Evolutionary conservation across 164 flowering plant genomes (phyloP).

Genomic region (Chimonanthus salicifolius): DNA sequence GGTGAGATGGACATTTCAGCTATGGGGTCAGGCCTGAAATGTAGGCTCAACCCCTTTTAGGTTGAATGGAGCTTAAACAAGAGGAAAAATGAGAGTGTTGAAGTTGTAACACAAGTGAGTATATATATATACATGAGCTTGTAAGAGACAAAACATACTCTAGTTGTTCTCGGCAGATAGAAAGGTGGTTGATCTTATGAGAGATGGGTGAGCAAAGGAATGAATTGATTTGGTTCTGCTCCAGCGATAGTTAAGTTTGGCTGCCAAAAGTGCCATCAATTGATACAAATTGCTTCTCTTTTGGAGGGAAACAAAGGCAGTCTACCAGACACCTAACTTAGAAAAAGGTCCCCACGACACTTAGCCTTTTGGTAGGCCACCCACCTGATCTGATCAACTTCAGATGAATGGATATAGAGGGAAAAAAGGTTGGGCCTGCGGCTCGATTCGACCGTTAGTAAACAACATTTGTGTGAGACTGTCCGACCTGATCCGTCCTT

Average conservation of each 20-base stretch:
- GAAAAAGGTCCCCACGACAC: background rate
- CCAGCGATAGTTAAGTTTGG: constrained; percentile 3
- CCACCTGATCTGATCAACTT: background rate
- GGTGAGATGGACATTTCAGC: background rate
- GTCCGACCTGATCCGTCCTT: background rate
- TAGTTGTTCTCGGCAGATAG: constrained; percentile 1
- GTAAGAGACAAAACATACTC: background rate
- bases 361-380: background rate
- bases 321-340: constrained; percentile 3
- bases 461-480: background rate
- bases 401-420: background rate
- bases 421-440: background rate
- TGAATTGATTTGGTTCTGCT: background rate
- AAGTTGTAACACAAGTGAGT: background rate
- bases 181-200: constrained; percentile 4
- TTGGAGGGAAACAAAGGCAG: constrained; percentile 1
- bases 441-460: background rate
- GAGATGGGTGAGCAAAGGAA: background rate
- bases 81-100: background rate
- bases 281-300: background rate
- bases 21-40: background rate
- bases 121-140: background rate
- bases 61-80: background rate
- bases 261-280: constrained; percentile 3
- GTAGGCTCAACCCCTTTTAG: background rate